These are phyloP conservation scores for Holtermannia corniformis DNA, from an alignment of 768 basidiomycete genomes.

Conservation along the genomic window DNA sequence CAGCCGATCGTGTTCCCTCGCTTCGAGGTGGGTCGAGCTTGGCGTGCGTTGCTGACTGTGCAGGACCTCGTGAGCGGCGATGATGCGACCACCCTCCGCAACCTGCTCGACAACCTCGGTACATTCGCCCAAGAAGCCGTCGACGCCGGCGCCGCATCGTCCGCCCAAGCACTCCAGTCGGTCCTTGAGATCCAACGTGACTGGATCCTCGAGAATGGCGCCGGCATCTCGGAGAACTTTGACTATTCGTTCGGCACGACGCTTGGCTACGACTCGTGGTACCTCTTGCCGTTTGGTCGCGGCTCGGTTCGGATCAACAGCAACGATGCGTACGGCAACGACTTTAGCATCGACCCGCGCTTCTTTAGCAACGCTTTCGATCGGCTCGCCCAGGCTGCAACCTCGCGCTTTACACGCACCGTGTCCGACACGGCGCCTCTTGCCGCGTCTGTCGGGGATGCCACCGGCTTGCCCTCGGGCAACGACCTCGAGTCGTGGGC, in stretches of 20 bases:
- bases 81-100: conserved; percentile 15
- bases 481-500: conserved; percentile 14
- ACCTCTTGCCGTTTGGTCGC: conserved; percentile 29
- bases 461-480: conserved; percentile 3
- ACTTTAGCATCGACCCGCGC: conserved; percentile 22
- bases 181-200: conserved; percentile 32
- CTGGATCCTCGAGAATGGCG: conserved; percentile 28
- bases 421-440: conserved; percentile 14
- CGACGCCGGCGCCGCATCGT: conserved; percentile 18
- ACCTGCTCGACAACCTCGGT: conserved; percentile 23
- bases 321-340: conserved; percentile 19
- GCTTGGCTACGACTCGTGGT: conserved; percentile 25
- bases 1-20: conserved; percentile 22
- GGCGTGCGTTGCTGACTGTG: neutral
- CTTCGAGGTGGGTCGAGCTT: conserved; percentile 6
- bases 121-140: conserved; percentile 28
- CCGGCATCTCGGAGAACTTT: conserved; percentile 28
- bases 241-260: conserved; percentile 16
- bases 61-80: conserved; percentile 19
- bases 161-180: conserved; percentile 14
- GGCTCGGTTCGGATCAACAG: conserved; percentile 29
- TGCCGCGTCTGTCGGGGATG: neutral
- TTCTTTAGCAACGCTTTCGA: conserved; percentile 28
- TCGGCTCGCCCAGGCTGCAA: conserved; percentile 26
- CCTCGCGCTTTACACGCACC: conserved; percentile 18